These are phyloP conservation scores for Fraxinus cuspidata DNA, from an alignment of 257 asterid genomes.

Conservation along the genomic window DNA sequence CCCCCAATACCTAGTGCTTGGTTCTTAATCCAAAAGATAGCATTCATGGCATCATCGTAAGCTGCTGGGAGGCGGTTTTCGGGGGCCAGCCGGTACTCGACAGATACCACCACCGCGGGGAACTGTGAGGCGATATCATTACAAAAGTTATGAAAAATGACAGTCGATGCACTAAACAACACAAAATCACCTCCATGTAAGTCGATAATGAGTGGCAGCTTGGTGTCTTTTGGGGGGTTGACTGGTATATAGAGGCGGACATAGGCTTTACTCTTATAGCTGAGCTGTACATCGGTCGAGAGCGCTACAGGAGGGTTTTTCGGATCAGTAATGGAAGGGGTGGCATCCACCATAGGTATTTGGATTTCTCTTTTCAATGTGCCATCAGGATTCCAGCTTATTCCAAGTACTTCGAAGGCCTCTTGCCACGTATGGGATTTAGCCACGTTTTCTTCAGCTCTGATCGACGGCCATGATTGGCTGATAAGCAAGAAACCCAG, in stretches of 20 bases:
- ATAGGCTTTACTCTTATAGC: neutral
- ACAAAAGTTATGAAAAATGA: conserved; percentile 37
- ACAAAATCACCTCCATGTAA: conserved; percentile 47
- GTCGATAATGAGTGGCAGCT: conserved; percentile 38
- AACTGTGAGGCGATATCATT: conserved; percentile 29
- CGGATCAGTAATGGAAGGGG: conserved; percentile 4
- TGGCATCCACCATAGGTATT: conserved; percentile 20
- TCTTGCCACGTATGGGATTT: conserved; percentile 30
- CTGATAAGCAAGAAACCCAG: neutral
- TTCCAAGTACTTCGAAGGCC: conserved; percentile 25
- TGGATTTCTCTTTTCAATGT: conserved; percentile 12
- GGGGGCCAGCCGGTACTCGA: conserved; percentile 40
- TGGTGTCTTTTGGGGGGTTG: conserved; percentile 17
- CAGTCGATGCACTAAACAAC: conserved; percentile 36
- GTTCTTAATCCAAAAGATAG: conserved; percentile 34
- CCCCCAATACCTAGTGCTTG: conserved; percentile 30
- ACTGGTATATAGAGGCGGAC: conserved; percentile 30
- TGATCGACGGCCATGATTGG: neutral
- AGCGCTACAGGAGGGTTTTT: conserved; percentile 2
- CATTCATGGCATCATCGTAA: conserved; percentile 36
- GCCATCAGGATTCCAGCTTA: conserved; percentile 24
- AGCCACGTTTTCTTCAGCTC: neutral
- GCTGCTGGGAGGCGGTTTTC: conserved; percentile 46
- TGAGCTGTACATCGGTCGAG: conserved; percentile 6
- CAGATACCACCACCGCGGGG: conserved; percentile 33